phyloP scores from a whole-genome alignment of 768 basidiomycete genomes.

The Russula ochroleuca region DNA sequence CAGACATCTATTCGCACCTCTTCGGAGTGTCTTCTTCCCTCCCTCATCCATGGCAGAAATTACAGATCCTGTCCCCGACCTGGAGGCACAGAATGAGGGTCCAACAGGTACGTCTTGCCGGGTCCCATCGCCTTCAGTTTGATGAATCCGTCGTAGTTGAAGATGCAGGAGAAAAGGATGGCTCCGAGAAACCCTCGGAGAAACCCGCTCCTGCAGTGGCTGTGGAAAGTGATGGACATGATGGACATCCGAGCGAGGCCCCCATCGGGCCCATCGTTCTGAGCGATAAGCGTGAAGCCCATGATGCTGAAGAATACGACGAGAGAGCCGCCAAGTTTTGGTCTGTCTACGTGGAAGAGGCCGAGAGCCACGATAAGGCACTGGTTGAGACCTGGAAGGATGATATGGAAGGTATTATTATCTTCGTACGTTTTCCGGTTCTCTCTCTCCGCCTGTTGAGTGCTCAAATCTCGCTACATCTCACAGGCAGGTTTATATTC shows the following conservation, averaged over 20 bases:
- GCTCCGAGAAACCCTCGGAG: not conserved
- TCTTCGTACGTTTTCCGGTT: slow-evolving; percentile 34
- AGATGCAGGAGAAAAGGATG: not conserved
- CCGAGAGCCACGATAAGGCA: slow-evolving; percentile 35
- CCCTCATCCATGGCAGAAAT: slow-evolving; percentile 1
- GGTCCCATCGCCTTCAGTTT: too few species aligned
- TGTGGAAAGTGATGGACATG: not conserved
- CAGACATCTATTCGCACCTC: too few species aligned
- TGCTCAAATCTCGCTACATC: not conserved
- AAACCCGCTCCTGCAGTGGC: not conserved
- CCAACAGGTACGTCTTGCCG: not conserved
- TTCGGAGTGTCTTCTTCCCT: not conserved
- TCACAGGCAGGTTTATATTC: slow-evolving; percentile 20
- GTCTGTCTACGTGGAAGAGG: slow-evolving; percentile 38
- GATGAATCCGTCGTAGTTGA: not conserved
- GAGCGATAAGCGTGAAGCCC: not conserved
- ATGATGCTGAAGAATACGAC: slow-evolving; percentile 29
- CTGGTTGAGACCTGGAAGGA: slow-evolving; percentile 38
- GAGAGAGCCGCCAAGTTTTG: slow-evolving; percentile 41
- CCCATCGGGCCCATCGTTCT: not conserved
- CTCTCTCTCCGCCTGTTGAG: too few species aligned
- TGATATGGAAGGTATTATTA: slow-evolving; percentile 41
- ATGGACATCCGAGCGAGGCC: not conserved
- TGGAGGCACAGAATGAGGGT: slow-evolving; percentile 2
- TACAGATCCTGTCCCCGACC: not conserved